phyloP scores from a whole-genome alignment of 2,329 filamentous ascomycete species.

The Parastagonospora avenae region DNA sequence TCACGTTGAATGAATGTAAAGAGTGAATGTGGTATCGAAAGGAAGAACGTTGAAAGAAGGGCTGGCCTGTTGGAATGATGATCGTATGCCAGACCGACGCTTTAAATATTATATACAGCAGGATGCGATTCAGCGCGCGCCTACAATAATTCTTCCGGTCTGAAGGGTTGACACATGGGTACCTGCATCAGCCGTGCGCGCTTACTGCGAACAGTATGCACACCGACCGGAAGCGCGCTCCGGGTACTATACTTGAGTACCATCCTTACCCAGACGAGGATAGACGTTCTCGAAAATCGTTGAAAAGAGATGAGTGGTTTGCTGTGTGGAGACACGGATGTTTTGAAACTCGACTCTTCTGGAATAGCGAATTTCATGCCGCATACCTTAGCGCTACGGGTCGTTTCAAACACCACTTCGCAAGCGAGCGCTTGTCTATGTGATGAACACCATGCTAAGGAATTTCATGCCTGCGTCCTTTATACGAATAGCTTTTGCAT shows the following conservation, averaged over 20 bases:
- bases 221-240: slow-evolving; percentile 11
- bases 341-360: slow-evolving; percentile 25
- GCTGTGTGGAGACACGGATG: slow-evolving; percentile 24
- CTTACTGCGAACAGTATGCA: slow-evolving; percentile 7
- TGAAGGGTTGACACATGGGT: slow-evolving; percentile 23
- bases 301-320: slow-evolving; percentile 26
- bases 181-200: slow-evolving; percentile 21
- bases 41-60: slow-evolving; percentile 26
- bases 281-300: slow-evolving; percentile 9
- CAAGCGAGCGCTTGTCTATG: slow-evolving; percentile 14
- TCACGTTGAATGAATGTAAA: slow-evolving; percentile 15
- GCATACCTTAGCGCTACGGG: slow-evolving; percentile 18
- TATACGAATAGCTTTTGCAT: too few species aligned
- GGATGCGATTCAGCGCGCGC: neutral
- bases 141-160: slow-evolving; percentile 20
- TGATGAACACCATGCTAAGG: too few species aligned
- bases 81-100: slow-evolving; percentile 4
- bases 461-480: too few species aligned
- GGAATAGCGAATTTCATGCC: slow-evolving; percentile 19
- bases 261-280: slow-evolving; percentile 9
- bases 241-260: slow-evolving; percentile 21
- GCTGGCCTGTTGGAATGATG: slow-evolving; percentile 29
- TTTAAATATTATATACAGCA: slow-evolving; percentile 13
- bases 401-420: slow-evolving; percentile 27
- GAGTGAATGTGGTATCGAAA: slow-evolving; percentile 8